phyloP scores from a whole-genome alignment of 148 eudicot genomes.

The Camellia sinensis region DNA sequence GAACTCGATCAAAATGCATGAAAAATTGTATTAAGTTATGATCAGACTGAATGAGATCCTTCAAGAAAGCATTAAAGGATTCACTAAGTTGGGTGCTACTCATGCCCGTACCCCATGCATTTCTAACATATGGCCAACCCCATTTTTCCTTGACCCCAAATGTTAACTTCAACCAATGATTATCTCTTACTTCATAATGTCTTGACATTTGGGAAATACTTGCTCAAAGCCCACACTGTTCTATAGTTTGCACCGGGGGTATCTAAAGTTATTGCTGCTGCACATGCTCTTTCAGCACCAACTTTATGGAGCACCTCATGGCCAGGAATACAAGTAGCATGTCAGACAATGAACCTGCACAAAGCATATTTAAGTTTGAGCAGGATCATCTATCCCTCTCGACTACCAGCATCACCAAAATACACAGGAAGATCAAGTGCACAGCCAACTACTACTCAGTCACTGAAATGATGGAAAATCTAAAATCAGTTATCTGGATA shows the following conservation, averaged over 20 bases:
- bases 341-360: constrained; percentile 19
- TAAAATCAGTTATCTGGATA: neutral
- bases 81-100: too few relatives aligned
- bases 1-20: too few relatives aligned
- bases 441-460: constrained; percentile 92
- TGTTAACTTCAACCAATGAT: too few relatives aligned
- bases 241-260: constrained; percentile 97
- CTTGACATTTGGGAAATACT: constrained; percentile 88
- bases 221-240: constrained; percentile 99
- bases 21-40: too few relatives aligned
- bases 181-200: too few relatives aligned
- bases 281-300: constrained; percentile 97
- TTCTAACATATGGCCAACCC: too few relatives aligned
- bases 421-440: constrained; percentile 98
- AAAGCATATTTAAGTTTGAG: constrained; percentile 11
- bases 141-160: too few relatives aligned
- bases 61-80: too few relatives aligned
- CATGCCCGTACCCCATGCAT: too few relatives aligned
- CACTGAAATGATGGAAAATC: constrained; percentile 46
- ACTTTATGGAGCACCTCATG: constrained; percentile 89
- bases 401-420: constrained; percentile 99
- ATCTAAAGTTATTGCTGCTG: constrained; percentile 94
- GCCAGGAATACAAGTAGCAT: constrained; percentile 19
- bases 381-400: constrained; percentile 63
- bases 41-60: too few relatives aligned